These are phyloP conservation scores for Colletotrichum sp. DNA, from an alignment of 2,329 filamentous ascomycete species.

Conservation along the genomic window DNA sequence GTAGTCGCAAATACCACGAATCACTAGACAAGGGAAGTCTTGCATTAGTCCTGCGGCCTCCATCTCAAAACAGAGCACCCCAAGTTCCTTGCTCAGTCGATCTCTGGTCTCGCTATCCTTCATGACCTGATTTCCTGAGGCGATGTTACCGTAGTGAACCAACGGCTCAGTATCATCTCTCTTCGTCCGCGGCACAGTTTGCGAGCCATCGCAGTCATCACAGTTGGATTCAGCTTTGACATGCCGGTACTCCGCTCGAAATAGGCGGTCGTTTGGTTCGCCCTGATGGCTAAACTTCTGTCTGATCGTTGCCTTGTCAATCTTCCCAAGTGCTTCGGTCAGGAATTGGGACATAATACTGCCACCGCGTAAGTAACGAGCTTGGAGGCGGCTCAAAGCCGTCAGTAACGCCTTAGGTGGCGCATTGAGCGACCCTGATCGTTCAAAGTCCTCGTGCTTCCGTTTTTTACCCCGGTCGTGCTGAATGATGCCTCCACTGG, in stretches of 20 bases:
- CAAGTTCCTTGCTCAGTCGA: not conserved
- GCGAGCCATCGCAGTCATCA: not conserved
- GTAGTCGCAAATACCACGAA: slow-evolving; percentile 35
- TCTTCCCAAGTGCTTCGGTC: no score
- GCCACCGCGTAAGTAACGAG: no score
- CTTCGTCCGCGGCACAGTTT: not conserved
- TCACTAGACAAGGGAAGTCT: slow-evolving; percentile 26
- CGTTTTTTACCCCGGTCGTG: slow-evolving; percentile 26
- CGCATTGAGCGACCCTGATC: not conserved
- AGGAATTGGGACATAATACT: no score
- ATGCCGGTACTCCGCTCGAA: not conserved
- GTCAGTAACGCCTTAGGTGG: not conserved
- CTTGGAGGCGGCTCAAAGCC: not conserved
- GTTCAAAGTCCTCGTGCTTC: not conserved
- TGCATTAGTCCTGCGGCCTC: slow-evolving; percentile 25
- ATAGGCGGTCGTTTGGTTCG: not conserved
- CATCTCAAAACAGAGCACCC: slow-evolving; percentile 26
- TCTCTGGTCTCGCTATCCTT: slow-evolving; percentile 20
- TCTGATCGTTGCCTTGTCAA: no score
- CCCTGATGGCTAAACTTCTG: not conserved
- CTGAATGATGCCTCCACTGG: slow-evolving; percentile 24
- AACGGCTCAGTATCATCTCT: not conserved
- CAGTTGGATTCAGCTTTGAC: not conserved
- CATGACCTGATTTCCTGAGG: slow-evolving; percentile 25
- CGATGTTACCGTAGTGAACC: slow-evolving; percentile 28